phyloP scores from a whole-genome alignment of 148 eudicot genomes.

The Silene conica region DNA sequence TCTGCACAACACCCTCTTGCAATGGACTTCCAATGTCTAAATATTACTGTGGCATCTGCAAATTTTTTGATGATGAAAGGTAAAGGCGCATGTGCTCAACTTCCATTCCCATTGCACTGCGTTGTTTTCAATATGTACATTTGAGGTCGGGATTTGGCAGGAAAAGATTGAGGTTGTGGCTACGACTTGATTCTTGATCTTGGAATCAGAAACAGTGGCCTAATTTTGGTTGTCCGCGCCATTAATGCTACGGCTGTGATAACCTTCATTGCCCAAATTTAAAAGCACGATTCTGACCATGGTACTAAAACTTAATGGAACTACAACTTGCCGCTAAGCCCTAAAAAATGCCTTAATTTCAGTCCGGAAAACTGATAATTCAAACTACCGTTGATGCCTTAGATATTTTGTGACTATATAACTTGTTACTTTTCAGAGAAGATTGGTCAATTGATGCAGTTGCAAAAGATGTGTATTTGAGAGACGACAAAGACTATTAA shows the following conservation, averaged over 20 bases:
- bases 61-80: constrained; percentile 96
- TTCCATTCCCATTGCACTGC: neutral
- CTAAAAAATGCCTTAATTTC: neutral
- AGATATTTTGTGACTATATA: neutral
- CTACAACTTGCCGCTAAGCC: neutral
- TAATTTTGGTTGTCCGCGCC: neutral
- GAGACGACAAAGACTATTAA: too few species aligned
- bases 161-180: neutral
- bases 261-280: neutral
- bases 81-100: constrained; percentile 21
- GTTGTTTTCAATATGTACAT: neutral
- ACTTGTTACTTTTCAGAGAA: neutral
- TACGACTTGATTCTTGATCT: neutral
- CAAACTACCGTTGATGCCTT: neutral
- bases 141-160: neutral
- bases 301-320: neutral
- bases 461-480: too few species aligned
- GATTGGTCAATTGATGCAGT: too few species aligned
- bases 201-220: neutral
- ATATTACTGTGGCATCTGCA: constrained; percentile 85
- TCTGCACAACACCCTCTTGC: constrained; percentile 77
- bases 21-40: constrained; percentile 75
- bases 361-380: neutral
- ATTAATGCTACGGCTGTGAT: neutral
- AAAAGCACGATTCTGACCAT: neutral